Base-by-base conservation (phyloP, 495 filamentous ascomycete genomes). In the Polyplosphaeria fusca region DNA sequence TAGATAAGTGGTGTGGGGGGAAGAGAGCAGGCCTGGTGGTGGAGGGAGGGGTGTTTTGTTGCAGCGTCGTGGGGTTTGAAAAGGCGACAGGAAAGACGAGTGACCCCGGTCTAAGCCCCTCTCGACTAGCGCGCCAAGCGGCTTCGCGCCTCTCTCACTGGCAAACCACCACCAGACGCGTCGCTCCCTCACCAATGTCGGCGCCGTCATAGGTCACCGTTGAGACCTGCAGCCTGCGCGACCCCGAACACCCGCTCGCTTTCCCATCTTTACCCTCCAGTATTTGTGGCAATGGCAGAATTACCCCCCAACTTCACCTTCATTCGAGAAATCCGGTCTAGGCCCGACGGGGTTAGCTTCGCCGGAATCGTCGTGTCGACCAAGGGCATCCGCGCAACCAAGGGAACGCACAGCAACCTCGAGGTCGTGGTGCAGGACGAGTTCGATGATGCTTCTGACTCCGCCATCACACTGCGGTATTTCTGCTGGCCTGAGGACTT, bases 41-140 rank as follows among this genome's bases (percentile, higher is more conserved):
- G 65, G 54, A 48, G 59, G 51, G 37, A 52, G 55, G 47, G 65
- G 40, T 38, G 27, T 26, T 42, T 19, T 26, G 20, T 19, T 41
- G 2, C 26, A 28, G 47, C 23, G 22, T 25, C 5, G 40, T 19
- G 16, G 41, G 63, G 50, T 23, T 37, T 50, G n/a, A n/a, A n/a
- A n/a, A n/a, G n/a, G n/a, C n/a, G n/a, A n/a, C n/a, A n/a, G n/a
- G n/a, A n/a, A n/a, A n/a, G n/a, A n/a, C n/a, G n/a, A n/a, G n/a
- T n/a, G n/a, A n/a, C n/a, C n/a, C n/a, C n/a, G n/a, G n/a, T n/a
- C n/a, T n/a, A n/a, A n/a, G n/a, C n/a, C n/a, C n/a, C n/a, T n/a
- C n/a, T n/a, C n/a, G n/a, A n/a, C n/a, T n/a, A n/a, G n/a, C n/a
- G n/a, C n/a, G n/a, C n/a, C n/a, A n/a, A n/a, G n/a, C n/a, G n/a